These are phyloP conservation scores for Polygonum aviculare DNA, from an alignment of 148 eudicot genomes.

Conservation along the genomic window DNA sequence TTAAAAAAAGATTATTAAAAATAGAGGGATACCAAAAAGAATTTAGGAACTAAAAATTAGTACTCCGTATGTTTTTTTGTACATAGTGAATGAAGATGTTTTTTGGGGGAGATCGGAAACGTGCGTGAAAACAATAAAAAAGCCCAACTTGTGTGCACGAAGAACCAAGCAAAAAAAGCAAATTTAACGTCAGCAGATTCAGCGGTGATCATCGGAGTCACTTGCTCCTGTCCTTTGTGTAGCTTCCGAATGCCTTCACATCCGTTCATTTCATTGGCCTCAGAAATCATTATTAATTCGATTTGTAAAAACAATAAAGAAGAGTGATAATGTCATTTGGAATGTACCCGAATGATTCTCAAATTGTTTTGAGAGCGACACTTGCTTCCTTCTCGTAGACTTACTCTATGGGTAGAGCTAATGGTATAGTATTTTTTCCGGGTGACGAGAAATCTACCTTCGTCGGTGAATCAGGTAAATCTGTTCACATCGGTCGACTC, in stretches of 20 bases:
- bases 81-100: too few species aligned
- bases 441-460: too few species aligned
- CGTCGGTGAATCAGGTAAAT: too few species aligned
- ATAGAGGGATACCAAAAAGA: too few species aligned
- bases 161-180: neutral
- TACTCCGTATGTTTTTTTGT: too few species aligned
- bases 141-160: slow-evolving; percentile 8
- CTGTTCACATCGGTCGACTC: too few species aligned
- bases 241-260: neutral
- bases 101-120: neutral
- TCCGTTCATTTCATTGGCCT: neutral
- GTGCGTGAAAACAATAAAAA: neutral
- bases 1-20: too few species aligned
- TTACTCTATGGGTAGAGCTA: too few species aligned
- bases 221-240: neutral
- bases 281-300: neutral
- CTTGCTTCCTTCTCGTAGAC: too few species aligned
- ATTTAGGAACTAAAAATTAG: too few species aligned
- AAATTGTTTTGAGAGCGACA: too few species aligned
- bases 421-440: too few species aligned
- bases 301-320: neutral
- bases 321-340: neutral
- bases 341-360: neutral
- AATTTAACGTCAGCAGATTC: slow-evolving; percentile 2
- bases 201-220: neutral